Base-by-base conservation (phyloP, 257 asterid genomes). In the Solanum chaucha region DNA sequence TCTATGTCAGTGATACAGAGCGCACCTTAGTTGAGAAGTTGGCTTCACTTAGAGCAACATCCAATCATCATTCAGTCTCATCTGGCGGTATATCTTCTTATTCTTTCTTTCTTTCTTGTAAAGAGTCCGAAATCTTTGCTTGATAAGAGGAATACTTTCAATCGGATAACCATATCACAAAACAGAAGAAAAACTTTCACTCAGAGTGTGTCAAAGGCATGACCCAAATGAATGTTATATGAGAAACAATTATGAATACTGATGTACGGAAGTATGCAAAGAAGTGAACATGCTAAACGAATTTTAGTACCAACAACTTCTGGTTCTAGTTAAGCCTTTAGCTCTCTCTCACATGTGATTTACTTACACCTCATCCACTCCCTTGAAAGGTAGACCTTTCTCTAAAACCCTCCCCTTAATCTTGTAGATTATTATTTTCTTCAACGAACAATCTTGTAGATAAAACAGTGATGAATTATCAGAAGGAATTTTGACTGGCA, bases 1-100 rank as follows among this genome's bases (percentile, higher is more conserved):
- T 55, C 86, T n/a, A 86, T 89, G 73, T 86, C 91, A 97, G 99
- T 88, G 92, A 92, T 88, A 94, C 92, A 91, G 98, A 97, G 82
- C 96, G 95, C 30, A 89, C 87, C 86, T 93, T 95, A 32, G 96
- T 97, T 84, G 92, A 94, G 91, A 92, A 93, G 91, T 91, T 95
- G 95, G 98, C 96, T 36, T 92, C 95, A 84, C 91, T 94, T 86
- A 86, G 94, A 95, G 87, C 87, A 80, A 89, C 93, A 75, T 86
- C 87, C 87, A 89, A 70, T 77, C 90, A 91, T 85, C 24, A 84
- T 64, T 36, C 90, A 40, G 78, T 86, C 70, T 87, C 87, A 71
- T 87, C 90, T 70, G 61, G 74, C 28, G 89, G 91, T 89, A 91
- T 89, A 87, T 89, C 51, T 83, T 73, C 72, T 72, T 24, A 19